phyloP scores from a whole-genome alignment of 2,329 filamentous ascomycete genomes.

The Leptographium wingfieldii region DNA sequence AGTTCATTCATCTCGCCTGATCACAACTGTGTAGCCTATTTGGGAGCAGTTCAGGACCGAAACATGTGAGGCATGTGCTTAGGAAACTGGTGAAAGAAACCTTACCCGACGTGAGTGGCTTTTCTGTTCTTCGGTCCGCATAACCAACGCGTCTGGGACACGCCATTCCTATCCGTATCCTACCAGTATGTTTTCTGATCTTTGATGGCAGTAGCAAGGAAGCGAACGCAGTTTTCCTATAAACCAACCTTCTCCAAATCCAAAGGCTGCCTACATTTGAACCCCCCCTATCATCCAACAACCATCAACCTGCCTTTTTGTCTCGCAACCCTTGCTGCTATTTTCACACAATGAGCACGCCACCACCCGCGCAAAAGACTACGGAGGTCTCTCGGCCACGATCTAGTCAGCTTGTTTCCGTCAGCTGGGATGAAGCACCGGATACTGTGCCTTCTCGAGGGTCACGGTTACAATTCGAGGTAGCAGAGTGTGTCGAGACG shows the following conservation, averaged over 20 bases:
- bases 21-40: background rate
- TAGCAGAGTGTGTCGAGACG: constrained; percentile 54
- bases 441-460: constrained; percentile 13
- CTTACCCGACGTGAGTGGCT: background rate
- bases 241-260: background rate
- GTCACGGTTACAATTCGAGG: constrained; percentile 37
- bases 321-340: background rate
- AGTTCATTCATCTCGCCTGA: background rate
- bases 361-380: constrained; percentile 14
- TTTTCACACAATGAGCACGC: constrained; percentile 7
- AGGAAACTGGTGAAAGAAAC: background rate
- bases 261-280: background rate
- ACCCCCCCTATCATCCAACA: no score
- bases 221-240: background rate
- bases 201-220: background rate
- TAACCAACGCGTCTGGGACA: background rate
- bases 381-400: constrained; percentile 20
- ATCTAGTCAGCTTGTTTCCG: constrained; percentile 22
- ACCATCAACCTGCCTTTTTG: no score
- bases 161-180: background rate
- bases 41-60: background rate
- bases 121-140: background rate
- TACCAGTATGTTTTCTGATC: background rate
- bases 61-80: background rate
- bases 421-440: constrained; percentile 21